Evolutionary conservation across 2,329 filamentous ascomycete genomes (phyloP).

Genomic region (Aspergillus calidoustus): DNA sequence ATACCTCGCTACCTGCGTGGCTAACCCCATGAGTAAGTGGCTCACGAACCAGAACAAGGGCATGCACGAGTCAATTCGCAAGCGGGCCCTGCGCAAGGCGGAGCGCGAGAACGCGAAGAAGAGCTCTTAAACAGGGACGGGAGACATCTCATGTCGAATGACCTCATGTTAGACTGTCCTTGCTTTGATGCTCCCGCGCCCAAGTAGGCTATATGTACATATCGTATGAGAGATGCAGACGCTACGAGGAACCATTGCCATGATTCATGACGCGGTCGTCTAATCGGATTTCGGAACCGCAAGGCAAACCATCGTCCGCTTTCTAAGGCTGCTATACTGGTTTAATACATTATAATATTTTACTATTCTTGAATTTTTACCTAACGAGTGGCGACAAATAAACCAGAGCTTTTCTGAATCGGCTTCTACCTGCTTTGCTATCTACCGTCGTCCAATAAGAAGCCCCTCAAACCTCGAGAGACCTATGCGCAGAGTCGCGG

Average conservation of each 20-base stretch:
- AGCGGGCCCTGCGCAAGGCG: constrained; percentile 79
- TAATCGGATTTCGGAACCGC: background rate
- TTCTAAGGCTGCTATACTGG: background rate
- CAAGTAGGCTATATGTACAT: background rate
- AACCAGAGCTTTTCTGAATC: background rate
- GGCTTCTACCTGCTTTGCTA: background rate
- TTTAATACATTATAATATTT: background rate
- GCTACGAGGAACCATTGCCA: background rate
- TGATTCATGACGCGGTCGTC: background rate
- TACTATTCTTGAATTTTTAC: background rate
- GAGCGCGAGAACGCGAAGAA: constrained; percentile 73
- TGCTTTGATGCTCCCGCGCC: background rate
- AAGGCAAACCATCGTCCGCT: background rate
- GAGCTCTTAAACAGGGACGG: constrained; percentile 32
- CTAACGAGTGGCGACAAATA: background rate
- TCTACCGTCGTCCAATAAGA: background rate
- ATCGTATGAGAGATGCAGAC: constrained; percentile 8
- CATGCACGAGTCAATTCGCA: constrained; percentile 84
- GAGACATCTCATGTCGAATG: background rate
- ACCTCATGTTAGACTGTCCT: background rate
- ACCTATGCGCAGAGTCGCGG: background rate
- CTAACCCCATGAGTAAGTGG: constrained; percentile 61
- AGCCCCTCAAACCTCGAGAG: background rate
- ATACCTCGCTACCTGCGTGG: constrained; percentile 70
- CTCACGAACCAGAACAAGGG: constrained; percentile 65